Evolutionary conservation across 2,329 filamentous ascomycete genomes (phyloP).

Genomic region (Pezicula carpinea): DNA sequence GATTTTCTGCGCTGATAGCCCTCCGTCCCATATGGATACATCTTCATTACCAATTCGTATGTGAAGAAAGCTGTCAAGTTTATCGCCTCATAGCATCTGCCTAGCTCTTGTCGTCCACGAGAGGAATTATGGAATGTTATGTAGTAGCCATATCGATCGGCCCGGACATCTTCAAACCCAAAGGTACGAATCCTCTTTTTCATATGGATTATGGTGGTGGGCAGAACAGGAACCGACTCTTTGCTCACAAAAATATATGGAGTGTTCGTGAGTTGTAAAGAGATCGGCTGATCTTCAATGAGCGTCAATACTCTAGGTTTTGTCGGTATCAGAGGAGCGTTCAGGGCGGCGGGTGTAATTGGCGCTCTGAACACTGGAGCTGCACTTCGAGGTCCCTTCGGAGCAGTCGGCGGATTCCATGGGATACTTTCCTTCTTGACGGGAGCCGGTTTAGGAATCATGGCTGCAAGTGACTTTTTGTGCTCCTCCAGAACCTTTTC

Average conservation of each 20-base stretch:
- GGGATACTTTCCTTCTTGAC: constrained; percentile 33
- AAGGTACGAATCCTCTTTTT: constrained; percentile 84
- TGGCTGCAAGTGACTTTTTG: constrained; percentile 30
- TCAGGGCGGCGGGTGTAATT: constrained; percentile 7
- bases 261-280: constrained; percentile 66
- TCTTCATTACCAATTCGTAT: constrained; percentile 88
- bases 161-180: constrained; percentile 73
- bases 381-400: constrained; percentile 62
- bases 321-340: constrained; percentile 30
- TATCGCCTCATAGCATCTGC: constrained; percentile 72
- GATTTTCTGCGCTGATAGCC: constrained; percentile 8
- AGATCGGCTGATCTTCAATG: constrained; percentile 57
- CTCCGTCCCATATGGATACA: constrained; percentile 41
- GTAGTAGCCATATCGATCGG: constrained; percentile 85
- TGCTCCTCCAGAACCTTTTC: constrained; percentile 67
- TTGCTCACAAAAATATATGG: constrained; percentile 92
- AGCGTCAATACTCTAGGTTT: constrained; percentile 47
- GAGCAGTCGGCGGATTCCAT: constrained; percentile 68
- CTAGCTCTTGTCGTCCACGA: constrained; percentile 73
- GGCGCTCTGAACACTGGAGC: constrained; percentile 25
- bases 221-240: constrained; percentile 79
- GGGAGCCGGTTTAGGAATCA: constrained; percentile 26
- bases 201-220: constrained; percentile 81
- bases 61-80: constrained; percentile 85
- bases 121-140: constrained; percentile 81